These are phyloP conservation scores for Colletotrichum limetticola DNA, from an alignment of 2,329 filamentous ascomycete genomes.

Conservation along the genomic window DNA sequence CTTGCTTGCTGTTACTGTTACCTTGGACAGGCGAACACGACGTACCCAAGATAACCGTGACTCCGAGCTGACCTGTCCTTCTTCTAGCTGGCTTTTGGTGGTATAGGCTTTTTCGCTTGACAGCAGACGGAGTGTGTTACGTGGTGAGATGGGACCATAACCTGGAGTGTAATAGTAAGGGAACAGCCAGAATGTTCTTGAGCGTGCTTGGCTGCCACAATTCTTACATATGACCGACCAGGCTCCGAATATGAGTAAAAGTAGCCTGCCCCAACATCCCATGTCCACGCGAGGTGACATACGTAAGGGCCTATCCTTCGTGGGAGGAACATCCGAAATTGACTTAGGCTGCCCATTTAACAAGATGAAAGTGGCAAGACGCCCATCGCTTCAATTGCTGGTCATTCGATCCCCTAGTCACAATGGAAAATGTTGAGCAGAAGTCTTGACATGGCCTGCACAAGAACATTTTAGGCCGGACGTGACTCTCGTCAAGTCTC, in stretches of 20 bases:
- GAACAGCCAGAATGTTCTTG: constrained; percentile 9
- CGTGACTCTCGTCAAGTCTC: constrained; percentile 23
- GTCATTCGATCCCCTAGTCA: constrained; percentile 19
- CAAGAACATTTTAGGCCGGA: constrained; percentile 6
- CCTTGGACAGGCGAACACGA: background rate
- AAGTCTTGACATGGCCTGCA: background rate
- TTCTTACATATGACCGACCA: constrained; percentile 7
- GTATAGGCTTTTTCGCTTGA: background rate
- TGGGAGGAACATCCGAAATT: constrained; percentile 26
- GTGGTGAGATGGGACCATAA: background rate
- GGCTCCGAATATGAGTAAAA: constrained; percentile 5
- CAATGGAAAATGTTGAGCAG: background rate
- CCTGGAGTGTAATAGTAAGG: background rate
- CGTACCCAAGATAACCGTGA: background rate
- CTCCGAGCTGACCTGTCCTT: background rate
- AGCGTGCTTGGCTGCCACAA: background rate
- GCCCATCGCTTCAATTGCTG: constrained; percentile 10
- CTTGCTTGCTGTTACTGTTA: background rate
- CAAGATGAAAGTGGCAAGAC: constrained; percentile 22
- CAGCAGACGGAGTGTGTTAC: background rate
- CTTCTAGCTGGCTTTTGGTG: background rate
- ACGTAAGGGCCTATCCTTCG: constrained; percentile 19
- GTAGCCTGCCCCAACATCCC: constrained; percentile 31
- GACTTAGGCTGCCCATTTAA: constrained; percentile 4
- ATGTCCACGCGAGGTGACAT: constrained; percentile 26